Conservation (phyloP, 768 basidiomycete species). For the Trametes coccinea region DNA sequence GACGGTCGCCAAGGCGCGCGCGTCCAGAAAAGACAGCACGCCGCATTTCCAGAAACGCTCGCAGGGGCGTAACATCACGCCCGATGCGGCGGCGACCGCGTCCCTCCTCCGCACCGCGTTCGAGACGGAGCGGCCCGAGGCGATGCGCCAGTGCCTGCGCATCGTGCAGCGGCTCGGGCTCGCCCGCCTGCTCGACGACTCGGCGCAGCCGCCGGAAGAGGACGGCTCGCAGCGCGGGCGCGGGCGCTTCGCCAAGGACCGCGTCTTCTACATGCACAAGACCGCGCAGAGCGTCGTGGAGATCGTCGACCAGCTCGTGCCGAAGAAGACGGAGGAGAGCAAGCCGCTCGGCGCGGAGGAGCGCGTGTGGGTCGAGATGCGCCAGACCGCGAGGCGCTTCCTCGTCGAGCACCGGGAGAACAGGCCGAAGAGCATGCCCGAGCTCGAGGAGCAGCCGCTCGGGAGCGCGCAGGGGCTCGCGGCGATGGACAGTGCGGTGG, state of each 20-base stretch:
- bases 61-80: conserved; percentile 40
- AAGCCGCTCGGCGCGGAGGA: conserved; percentile 17
- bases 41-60: conserved; percentile 32
- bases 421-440: conserved; percentile 18
- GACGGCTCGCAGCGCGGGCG: background rate
- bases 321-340: conserved; percentile 28
- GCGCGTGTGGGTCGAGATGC: conserved; percentile 22
- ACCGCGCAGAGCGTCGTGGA: conserved; percentile 46
- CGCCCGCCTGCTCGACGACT: conserved; percentile 35
- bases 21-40: background rate
- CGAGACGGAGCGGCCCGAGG: conserved; percentile 46
- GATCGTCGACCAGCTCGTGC: conserved; percentile 47
- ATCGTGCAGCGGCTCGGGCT: conserved; percentile 52
- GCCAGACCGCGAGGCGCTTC: conserved; percentile 17
- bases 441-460: conserved; percentile 28
- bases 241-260: conserved; percentile 11
- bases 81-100: conserved; percentile 56
- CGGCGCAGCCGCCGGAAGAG: background rate
- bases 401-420: conserved; percentile 16
- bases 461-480: conserved; percentile 29
- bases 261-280: conserved; percentile 20
- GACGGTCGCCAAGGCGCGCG: background rate
- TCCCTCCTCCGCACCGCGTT: conserved; percentile 60
- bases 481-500: conserved; percentile 32
- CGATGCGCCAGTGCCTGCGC: conserved; percentile 62